These are phyloP conservation scores for Lepidium africanum DNA, from an alignment of 345 rosid genomes.

Conservation along the genomic window DNA sequence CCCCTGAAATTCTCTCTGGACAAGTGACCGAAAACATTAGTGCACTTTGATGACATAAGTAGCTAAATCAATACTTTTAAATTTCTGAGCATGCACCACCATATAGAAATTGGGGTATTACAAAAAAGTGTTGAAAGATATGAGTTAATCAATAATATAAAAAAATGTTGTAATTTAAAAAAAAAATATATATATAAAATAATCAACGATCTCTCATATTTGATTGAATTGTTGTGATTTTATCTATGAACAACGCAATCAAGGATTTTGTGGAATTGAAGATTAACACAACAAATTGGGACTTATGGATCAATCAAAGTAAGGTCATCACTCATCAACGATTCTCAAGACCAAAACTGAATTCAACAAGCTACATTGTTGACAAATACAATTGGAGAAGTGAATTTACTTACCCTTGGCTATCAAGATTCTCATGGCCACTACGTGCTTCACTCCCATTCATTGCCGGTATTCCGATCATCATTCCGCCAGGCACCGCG, in stretches of 20 bases:
- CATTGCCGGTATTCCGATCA: slow-evolving; percentile 80
- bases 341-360: neutral
- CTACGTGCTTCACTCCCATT: slow-evolving; percentile 67
- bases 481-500: slow-evolving; percentile 68
- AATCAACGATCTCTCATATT: no score
- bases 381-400: neutral
- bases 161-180: neutral
- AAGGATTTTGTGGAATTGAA: neutral
- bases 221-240: no score
- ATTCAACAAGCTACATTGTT: slow-evolving; percentile 1
- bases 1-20: no score
- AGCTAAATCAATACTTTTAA: no score
- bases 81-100: no score
- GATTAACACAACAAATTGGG: neutral
- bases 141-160: neutral
- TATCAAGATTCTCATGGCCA: slow-evolving; percentile 66
- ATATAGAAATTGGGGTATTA: no score
- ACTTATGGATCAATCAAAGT: neutral
- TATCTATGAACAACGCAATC: neutral
- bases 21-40: no score
- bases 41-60: no score
- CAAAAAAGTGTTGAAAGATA: neutral
- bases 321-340: neutral
- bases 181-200: neutral
- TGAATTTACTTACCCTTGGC: slow-evolving; percentile 30